These are phyloP conservation scores for Vicia villosa DNA, from an alignment of 306 rosid species.

Conservation along the genomic window DNA sequence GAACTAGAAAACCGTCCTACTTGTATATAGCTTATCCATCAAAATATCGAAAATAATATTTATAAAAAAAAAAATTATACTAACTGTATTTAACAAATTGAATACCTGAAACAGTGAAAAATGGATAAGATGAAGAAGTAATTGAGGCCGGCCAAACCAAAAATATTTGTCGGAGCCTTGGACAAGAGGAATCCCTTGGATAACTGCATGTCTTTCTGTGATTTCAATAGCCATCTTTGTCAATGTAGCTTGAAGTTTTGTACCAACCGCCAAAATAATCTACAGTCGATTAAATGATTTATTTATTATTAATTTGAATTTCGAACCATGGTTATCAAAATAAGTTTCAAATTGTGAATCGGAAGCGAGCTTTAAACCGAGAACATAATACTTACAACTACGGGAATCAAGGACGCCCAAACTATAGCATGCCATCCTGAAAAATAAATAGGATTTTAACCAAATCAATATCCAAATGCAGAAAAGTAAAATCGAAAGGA, in stretches of 20 bases:
- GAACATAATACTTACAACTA: conserved; percentile 56
- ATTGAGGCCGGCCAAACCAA: conserved; percentile 89
- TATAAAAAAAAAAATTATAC: too few relatives aligned
- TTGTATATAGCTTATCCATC: too few relatives aligned
- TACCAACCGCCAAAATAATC: conserved; percentile 91
- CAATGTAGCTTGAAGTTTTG: conserved; percentile 78
- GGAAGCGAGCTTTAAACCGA: not conserved
- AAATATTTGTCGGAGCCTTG: conserved; percentile 86
- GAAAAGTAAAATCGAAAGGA: not conserved
- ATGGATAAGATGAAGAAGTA: conserved; percentile 92
- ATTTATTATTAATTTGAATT: conserved; percentile 17
- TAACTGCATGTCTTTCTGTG: conserved; percentile 86
- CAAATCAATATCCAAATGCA: conserved; percentile 20
- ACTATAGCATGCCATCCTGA: conserved; percentile 81
- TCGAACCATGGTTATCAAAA: not conserved
- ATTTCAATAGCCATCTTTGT: conserved; percentile 93
- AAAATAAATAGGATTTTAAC: conserved; percentile 27
- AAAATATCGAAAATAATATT: too few relatives aligned
- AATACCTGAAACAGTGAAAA: conserved; percentile 93
- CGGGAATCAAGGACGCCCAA: conserved; percentile 88
- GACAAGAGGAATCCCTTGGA: conserved; percentile 97
- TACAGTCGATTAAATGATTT: conserved; percentile 38
- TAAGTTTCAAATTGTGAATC: too few relatives aligned
- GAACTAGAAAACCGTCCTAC: too few relatives aligned
- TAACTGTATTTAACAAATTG: not conserved